Percentiles rank a stretch among this genome's conserved stretches.
Evolutionary conservation across 225 moss, liverwort and hornwort genomes (phyloP).

Genomic region (Anthoceros angustus): DNA sequence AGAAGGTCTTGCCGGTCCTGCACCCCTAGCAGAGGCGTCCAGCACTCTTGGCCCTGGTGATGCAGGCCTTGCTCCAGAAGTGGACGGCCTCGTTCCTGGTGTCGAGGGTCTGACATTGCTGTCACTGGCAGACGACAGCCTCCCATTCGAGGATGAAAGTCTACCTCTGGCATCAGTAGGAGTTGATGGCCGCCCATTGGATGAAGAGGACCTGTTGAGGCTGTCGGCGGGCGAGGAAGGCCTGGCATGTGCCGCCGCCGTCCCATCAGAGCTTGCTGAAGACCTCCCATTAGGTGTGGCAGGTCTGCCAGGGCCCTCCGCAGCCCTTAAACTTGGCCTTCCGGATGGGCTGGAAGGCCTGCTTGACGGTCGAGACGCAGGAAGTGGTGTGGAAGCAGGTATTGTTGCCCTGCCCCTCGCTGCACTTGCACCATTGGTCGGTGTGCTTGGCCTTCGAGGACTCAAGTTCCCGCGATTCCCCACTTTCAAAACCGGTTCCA

Average conservation of each 20-base stretch:
- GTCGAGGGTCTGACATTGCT: slow-evolving; percentile 3
- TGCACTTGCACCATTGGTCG: slow-evolving; percentile 11
- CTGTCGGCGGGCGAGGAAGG: slow-evolving; percentile 26
- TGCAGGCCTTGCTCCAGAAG: slow-evolving; percentile 8
- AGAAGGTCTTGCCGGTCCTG: neutral
- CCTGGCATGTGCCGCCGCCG: slow-evolving; percentile 6
- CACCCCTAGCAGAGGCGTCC: too few relatives aligned
- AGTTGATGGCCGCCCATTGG: slow-evolving; percentile 6
- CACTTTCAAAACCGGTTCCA: neutral
- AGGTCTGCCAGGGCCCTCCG: neutral
- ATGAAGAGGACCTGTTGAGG: slow-evolving; percentile 3
- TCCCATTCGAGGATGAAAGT: neutral
- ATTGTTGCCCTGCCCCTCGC: neutral
- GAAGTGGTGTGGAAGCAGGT: neutral
- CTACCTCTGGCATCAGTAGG: slow-evolving; percentile 5
- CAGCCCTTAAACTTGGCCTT: neutral
- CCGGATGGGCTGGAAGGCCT: slow-evolving; percentile 3
- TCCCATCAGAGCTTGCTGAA: too few relatives aligned
- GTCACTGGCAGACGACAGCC: neutral
- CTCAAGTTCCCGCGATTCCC: slow-evolving; percentile 25
- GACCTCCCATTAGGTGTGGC: too few relatives aligned
- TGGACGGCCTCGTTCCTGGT: slow-evolving; percentile 7
- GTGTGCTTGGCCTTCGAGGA: slow-evolving; percentile 27
- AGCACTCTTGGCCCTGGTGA: neutral
- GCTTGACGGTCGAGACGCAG: neutral